Evolutionary conservation across 2,329 filamentous ascomycete genomes (phyloP), one percentile per base, ranked within the genome.

Genomic region (Xylaria sp.): DNA sequence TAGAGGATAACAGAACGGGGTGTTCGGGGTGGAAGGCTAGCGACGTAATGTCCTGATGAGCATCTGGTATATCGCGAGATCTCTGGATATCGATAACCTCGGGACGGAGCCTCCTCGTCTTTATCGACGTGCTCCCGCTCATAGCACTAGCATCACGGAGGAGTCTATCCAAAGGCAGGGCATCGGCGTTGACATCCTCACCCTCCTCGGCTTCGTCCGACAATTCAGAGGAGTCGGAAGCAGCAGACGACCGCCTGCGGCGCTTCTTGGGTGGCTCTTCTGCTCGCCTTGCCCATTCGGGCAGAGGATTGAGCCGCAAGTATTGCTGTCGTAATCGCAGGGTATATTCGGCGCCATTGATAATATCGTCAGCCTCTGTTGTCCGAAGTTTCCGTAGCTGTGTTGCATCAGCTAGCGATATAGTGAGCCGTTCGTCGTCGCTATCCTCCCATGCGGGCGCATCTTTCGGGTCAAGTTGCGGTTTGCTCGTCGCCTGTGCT

Each of bases 61-160:
- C 81, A 75, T 91, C 88, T 23, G 91, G 86, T 67, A 98, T 90
- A 74, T 97, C 93, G 75, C 93, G 90, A 65, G 92, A 87, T 70
- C 92, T 87, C 75, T 96, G 92, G 64, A 99, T 96, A 74, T 96
- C 91, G 68, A 99, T 83, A 46, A 92, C 89, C 77, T 97, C 94
- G 41, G 94, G 91, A 54, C 91, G 88, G 62, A 98, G 82, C 72
- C 90, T 92, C 70, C 87, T 85, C 73, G 85, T 85, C 75, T 87
- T 90, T 19, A 79, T 70, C 4, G 78, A 78, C 19, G 79, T 80
- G 21, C 78, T 72, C 15, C 82, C 83, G 31, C 85, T 87, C 49
- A 97, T 81, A 35, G 87, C 84, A 49, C 85, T 85, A 33, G 90
- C 87, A 69, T 91, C 87, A 73, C 92, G 90, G 21, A 98, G 84